Conservation (phyloP, 306 rosid genomes). For the Cucumis melo region DNA sequence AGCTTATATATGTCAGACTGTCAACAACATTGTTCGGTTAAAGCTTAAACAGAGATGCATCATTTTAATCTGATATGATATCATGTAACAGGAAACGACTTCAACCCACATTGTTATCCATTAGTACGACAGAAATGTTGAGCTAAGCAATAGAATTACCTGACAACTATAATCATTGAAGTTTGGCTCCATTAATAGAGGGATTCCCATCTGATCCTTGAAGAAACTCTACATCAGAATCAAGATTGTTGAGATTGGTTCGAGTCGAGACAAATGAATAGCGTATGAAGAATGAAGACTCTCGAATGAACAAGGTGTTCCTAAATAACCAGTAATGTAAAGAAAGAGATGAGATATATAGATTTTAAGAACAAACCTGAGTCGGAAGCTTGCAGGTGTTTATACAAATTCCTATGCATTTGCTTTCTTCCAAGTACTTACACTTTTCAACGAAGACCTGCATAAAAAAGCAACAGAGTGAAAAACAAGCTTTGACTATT, state of each 20-base stretch:
- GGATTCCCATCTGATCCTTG: conserved; percentile 86
- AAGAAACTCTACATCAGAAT: conserved; percentile 47
- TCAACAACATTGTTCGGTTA: not conserved
- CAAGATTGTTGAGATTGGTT: conserved; percentile 2
- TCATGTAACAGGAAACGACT: not conserved
- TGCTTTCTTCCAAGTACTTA: conserved; percentile 89
- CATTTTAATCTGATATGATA: not conserved
- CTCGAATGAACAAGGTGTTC: not conserved
- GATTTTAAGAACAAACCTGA: conserved; percentile 39
- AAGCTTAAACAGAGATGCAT: not conserved
- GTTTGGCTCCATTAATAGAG: conserved; percentile 84
- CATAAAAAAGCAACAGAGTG: conserved; percentile 9
- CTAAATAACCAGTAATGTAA: not conserved
- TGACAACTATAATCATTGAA: conserved; percentile 73
- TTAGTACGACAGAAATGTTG: not conserved
- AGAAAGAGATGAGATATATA: not conserved
- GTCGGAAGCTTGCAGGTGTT: conserved; percentile 93
- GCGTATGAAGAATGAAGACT: not conserved
- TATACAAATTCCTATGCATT: conserved; percentile 65
- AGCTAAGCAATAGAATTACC: conserved; percentile 26
- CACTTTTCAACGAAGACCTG: conserved; percentile 85
- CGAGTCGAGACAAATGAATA: not conserved
- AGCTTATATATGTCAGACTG: not conserved
- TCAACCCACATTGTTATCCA: not conserved
- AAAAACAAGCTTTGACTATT: not conserved